These are phyloP conservation scores for Linum lewisii DNA, from an alignment of 345 rosid genomes.

Conservation along the genomic window DNA sequence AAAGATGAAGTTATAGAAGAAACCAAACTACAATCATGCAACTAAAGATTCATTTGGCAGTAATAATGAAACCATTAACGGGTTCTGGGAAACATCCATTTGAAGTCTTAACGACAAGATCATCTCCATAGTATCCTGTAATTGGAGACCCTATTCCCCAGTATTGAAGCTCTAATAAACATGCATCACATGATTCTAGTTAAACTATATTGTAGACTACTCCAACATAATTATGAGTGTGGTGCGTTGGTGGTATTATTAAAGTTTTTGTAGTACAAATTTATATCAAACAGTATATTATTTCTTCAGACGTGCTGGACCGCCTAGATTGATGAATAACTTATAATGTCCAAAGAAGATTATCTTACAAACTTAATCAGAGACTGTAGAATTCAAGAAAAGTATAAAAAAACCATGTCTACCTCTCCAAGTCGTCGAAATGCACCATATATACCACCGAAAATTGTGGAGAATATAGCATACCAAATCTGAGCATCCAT, in stretches of 20 bases:
- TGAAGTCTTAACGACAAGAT: no score
- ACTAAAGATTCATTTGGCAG: not conserved
- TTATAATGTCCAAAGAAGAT: not conserved
- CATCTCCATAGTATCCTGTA: no score
- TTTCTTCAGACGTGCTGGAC: not conserved
- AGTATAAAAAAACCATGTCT: constrained; percentile 3
- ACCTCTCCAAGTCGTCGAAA: constrained; percentile 99
- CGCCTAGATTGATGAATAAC: not conserved
- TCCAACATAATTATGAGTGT: not conserved
- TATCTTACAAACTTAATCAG: not conserved
- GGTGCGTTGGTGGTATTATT: not conserved
- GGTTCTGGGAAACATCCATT: no score
- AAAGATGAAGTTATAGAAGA: not conserved
- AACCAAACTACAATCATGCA: not conserved
- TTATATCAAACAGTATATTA: not conserved
- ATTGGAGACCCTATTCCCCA: no score
- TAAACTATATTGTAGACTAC: no score
- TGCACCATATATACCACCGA: constrained; percentile 98
- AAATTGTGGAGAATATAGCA: constrained; percentile 92
- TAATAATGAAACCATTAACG: no score
- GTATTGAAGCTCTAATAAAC: no score
- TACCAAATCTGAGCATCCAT: constrained; percentile 99
- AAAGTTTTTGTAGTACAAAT: not conserved
- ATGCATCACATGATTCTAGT: no score
- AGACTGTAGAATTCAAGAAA: not conserved